A percentile compares a stretch with the other conserved stretches of the same genome.
Conservation (phyloP, 1,284 basidiomycete species). For the Sanguinoderma infundibulare region DNA sequence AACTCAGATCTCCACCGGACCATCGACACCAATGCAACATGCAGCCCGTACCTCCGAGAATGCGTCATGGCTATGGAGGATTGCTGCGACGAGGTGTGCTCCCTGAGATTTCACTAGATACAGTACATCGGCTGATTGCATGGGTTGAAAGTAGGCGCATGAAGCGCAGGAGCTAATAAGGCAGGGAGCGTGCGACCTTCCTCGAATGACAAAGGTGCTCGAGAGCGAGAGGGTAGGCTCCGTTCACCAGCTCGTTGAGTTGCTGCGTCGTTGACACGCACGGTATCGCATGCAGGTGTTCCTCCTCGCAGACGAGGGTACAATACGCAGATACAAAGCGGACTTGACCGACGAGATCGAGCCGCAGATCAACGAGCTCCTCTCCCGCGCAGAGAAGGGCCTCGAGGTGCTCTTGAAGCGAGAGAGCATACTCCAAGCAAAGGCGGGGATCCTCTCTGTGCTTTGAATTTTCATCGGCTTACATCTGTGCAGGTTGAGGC, state of each 20-base stretch:
- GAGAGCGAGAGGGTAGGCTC: slow-evolving; percentile 66
- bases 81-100: slow-evolving; percentile 72
- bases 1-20: slow-evolving; percentile 62
- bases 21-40: slow-evolving; percentile 58
- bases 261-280: neutral
- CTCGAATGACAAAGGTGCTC: slow-evolving; percentile 67
- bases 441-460: slow-evolving; percentile 43
- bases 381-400: slow-evolving; percentile 72
- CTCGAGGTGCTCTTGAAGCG: slow-evolving; percentile 61
- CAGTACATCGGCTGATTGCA: neutral
- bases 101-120: neutral
- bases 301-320: slow-evolving; percentile 69
- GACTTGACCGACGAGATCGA: slow-evolving; percentile 78
- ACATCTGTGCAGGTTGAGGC: slow-evolving; percentile 51
- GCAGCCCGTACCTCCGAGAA: slow-evolving; percentile 70
- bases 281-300: slow-evolving; percentile 58
- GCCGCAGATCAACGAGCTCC: slow-evolving; percentile 74
- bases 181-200: slow-evolving; percentile 70
- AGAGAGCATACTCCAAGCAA: slow-evolving; percentile 59
- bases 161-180: slow-evolving; percentile 72
- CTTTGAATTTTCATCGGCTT: neutral
- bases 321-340: slow-evolving; percentile 69
- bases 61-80: slow-evolving; percentile 77
- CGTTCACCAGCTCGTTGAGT: slow-evolving; percentile 9
- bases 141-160: slow-evolving; percentile 49